phyloP scores from a whole-genome alignment of 163 green algal species.

The Prototheca cutis region DNA sequence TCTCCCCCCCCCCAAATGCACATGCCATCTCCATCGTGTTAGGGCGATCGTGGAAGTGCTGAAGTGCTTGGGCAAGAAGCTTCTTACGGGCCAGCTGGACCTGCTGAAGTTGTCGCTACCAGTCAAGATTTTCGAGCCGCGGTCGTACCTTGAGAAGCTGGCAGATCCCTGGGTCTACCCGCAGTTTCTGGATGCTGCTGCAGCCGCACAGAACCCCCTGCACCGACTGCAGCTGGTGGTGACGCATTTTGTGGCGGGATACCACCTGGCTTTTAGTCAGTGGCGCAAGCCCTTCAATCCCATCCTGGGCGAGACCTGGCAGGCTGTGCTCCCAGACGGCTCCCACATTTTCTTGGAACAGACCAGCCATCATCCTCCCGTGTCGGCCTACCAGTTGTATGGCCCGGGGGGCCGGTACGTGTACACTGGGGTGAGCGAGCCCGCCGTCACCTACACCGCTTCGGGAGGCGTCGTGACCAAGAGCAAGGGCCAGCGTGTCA shows the following conservation, averaged over 20 bases:
- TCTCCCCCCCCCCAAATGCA: neutral
- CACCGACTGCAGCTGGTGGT: constrained; percentile 58
- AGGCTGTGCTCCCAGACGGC: constrained; percentile 53
- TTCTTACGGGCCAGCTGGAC: constrained; percentile 62
- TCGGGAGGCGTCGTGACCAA: constrained; percentile 67
- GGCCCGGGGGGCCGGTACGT: constrained; percentile 47
- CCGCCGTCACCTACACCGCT: constrained; percentile 49
- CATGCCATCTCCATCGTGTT: neutral
- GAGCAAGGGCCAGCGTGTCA: constrained; percentile 50
- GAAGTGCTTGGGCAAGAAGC: constrained; percentile 37
- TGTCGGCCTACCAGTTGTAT: constrained; percentile 66
- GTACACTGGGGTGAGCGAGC: constrained; percentile 66
- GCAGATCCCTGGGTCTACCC: constrained; percentile 72
- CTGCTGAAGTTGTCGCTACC: constrained; percentile 73
- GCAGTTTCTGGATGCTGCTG: constrained; percentile 39
- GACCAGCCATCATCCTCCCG: constrained; percentile 71
- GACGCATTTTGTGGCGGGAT: constrained; percentile 62
- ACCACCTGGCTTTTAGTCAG: constrained; percentile 39
- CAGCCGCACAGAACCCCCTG: constrained; percentile 40
- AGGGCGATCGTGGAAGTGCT: constrained; percentile 42
- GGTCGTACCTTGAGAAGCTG: constrained; percentile 76
- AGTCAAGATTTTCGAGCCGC: constrained; percentile 72
- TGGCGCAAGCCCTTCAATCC: constrained; percentile 87
- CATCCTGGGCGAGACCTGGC: constrained; percentile 67
- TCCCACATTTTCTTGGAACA: constrained; percentile 67